Base-by-base conservation (phyloP, 495 filamentous ascomycete species). In the Achaetomiella virescens region DNA sequence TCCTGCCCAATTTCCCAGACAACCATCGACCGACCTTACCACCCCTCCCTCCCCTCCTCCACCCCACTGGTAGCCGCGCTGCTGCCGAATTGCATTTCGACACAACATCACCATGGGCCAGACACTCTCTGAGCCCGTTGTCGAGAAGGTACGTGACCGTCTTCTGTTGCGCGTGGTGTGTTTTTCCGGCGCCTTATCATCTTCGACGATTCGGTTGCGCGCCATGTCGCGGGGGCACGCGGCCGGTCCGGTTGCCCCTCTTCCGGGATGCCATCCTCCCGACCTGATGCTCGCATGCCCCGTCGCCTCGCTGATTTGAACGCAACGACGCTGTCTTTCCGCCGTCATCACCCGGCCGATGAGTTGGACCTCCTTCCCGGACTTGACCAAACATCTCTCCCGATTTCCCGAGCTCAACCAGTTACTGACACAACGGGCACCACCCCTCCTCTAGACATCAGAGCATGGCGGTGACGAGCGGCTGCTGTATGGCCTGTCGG, bases 81-180 rank as follows among this genome's bases (percentile, higher is more conserved):
- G 59, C 61, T 64, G 55, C 58, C 60, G 42, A 61, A 52, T 56
- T 40, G 46, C 54, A 55, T 48, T 53, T 49, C 49, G 48, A 56
- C 31, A 53, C 44, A 48, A 24, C 59, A 43, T 66, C 67, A 71
- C 65, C 69, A 98, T 98, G 93, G 93, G 93, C 83, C 93, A 98
- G 82, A 98, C 93, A 71, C 86, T 98, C 68, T 97, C 93, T 70
- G 95, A 98, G 80, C 93, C 93, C 48, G 92, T 97, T 64, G 87
- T 95, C 61, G 93, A 97, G 66, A 98, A 98, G 91, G 93, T 98
- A 79, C 68, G 86, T 75, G 55, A 37, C 18, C 44, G 15, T 44
- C 0, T 9, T 44, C 41, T 53, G 29, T n/a, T 52, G n/a, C 40
- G 14, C 47, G 7, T 42, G 42, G 5, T 31, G 27, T 31, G 27